Evolutionary conservation across 1,284 basidiomycete genomes (phyloP), one percentile per base, ranked within the genome.

Genomic region (Puccinia brachypodii): DNA sequence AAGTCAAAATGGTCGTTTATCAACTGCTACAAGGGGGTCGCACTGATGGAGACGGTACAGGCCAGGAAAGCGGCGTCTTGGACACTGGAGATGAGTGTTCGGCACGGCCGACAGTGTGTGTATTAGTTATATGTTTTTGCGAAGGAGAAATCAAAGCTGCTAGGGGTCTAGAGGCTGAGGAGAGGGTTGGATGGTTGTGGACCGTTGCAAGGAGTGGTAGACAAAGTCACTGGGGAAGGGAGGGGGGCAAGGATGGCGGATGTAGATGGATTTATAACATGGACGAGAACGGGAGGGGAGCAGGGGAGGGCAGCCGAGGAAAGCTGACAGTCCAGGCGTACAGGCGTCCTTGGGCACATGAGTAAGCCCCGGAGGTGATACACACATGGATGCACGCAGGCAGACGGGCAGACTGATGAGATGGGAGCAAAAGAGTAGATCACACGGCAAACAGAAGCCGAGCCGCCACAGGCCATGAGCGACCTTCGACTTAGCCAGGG

Each of bases 401-500:
- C 31, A 22, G 4, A 13, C 0, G 44, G 69, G 44, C n/a, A 11
- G 64, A 22, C 68, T 50, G 25, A 53, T 44, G 68, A 71, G 38
- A 74, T 60, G 47, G 28, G 50, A 73, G 72, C 58, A 19, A 36
- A 28, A 14, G 8, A 42, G 47, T 69, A 69, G 66, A 69, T 44
- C 6, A 69, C 22, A 69, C 64, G 25, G 64, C 38, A 28, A 74
- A 38, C 50, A 53, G 33, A 6, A 74, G 60, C 60, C 31, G 25
- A 31, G 7, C 14, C 9, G 50, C 7, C 42, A 38, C 19, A 38
- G n/a, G 50, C 50, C 36, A 74, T 28, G 33, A 31, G 25, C 14
- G n/a, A 60, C 8, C 22, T 8, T 56, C 22, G 3, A 50, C 22
- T 36, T 13, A 14, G 47, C 71, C 71, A 73, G 71, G 71, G 71